Evolutionary conservation across 2,329 filamentous ascomycete species (phyloP).

Genomic region (Colletotrichum endophyticum): DNA sequence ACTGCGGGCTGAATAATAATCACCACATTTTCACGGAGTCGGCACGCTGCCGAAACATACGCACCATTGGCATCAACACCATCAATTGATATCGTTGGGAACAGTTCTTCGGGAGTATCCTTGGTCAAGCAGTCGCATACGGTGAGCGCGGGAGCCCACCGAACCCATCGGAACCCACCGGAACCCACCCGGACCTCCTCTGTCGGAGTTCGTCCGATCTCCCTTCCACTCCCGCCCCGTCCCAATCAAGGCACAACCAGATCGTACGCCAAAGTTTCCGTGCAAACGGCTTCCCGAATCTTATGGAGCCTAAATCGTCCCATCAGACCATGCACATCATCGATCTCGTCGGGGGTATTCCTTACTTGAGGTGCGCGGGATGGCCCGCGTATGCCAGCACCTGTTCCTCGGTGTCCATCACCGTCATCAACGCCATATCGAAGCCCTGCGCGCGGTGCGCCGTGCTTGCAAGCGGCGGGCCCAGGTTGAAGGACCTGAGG

Average conservation of each 20-base stretch:
- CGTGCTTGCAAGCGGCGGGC: constrained; percentile 17
- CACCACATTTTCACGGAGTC: background rate
- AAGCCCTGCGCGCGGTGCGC: constrained; percentile 19
- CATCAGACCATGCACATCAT: background rate
- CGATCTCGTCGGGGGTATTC: background rate
- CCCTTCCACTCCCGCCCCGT: background rate
- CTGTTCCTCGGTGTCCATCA: constrained; percentile 22
- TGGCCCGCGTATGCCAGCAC: constrained; percentile 21
- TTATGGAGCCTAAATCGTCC: constrained; percentile 3
- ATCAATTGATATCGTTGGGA: background rate
- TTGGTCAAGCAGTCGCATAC: background rate
- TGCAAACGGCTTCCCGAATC: constrained; percentile 10
- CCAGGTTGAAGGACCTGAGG: background rate
- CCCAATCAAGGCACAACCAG: background rate
- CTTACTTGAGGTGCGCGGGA: constrained; percentile 19
- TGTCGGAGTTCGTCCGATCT: background rate
- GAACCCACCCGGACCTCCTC: background rate
- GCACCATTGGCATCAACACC: background rate
- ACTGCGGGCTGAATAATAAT: background rate
- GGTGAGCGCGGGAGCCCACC: background rate
- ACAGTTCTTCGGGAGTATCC: background rate
- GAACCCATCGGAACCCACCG: background rate
- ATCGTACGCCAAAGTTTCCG: constrained; percentile 19
- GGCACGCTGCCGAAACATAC: background rate
- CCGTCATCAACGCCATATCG: constrained; percentile 21